Percentiles rank a stretch among this genome's conserved stretches.
These are phyloP conservation scores for Geranomyces michiganensis DNA, from an alignment of 192 early-diverging fungal genomes.

Conservation along the genomic window DNA sequence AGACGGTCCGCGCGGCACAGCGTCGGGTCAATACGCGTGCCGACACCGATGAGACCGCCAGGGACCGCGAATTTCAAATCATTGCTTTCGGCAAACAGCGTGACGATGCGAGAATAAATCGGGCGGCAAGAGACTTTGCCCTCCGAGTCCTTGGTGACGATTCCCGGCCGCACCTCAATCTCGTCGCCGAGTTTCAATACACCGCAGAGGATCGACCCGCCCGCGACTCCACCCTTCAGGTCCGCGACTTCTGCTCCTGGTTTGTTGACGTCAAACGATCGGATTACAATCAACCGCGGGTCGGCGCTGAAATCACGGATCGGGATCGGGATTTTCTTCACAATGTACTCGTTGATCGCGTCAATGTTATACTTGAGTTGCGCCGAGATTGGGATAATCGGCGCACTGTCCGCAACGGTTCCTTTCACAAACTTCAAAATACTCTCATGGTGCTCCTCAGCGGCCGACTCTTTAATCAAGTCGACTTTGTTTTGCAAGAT, in stretches of 20 bases:
- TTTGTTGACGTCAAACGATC: constrained; percentile 99
- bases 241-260: constrained; percentile 92
- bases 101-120: constrained; percentile 86
- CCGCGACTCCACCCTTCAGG: constrained; percentile 96
- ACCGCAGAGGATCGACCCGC: constrained; percentile 93
- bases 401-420: constrained; percentile 91
- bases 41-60: constrained; percentile 98
- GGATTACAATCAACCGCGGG: constrained; percentile 95
- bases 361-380: constrained; percentile 99
- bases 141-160: constrained; percentile 84
- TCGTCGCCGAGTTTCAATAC: constrained; percentile 87
- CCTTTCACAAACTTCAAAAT: constrained; percentile 93
- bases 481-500: constrained; percentile 99
- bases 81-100: constrained; percentile 87
- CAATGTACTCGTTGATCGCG: constrained; percentile 96
- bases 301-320: constrained; percentile 87
- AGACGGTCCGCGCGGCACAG: constrained; percentile 95
- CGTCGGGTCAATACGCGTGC: constrained; percentile 93
- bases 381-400: constrained; percentile 96
- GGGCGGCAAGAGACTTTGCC: constrained; percentile 81
- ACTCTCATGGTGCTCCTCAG: constrained; percentile 84
- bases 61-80: constrained; percentile 96
- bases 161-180: constrained; percentile 96
- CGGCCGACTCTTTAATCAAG: constrained; percentile 90
- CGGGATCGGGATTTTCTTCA: constrained; percentile 93